Conservation (phyloP, 2,329 filamentous ascomycete genomes). For the Cadophora malorum region DNA sequence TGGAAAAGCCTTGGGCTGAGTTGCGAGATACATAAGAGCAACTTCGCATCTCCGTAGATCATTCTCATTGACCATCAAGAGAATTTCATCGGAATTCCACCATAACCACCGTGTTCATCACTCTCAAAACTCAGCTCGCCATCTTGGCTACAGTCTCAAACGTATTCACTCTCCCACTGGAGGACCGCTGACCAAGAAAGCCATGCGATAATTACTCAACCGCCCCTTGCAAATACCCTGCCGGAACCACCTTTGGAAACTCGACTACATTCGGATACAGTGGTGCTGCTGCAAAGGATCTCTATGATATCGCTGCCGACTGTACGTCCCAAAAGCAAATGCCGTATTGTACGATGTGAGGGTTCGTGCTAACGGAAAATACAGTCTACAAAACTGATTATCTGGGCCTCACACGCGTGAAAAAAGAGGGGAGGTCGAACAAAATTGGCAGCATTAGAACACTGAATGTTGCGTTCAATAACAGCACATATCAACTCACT, state of each 20-base stretch:
- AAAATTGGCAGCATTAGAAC: constrained; percentile 16
- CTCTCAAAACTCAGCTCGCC: not conserved
- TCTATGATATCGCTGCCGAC: constrained; percentile 12
- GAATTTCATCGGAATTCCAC: too few species aligned
- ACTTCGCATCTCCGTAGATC: not conserved
- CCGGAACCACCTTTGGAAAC: constrained; percentile 8
- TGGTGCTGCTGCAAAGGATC: constrained; percentile 11
- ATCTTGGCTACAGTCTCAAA: not conserved
- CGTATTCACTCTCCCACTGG: not conserved
- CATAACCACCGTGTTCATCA: too few species aligned
- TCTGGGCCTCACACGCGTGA: constrained; percentile 7
- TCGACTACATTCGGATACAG: constrained; percentile 15
- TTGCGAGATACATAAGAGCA: not conserved
- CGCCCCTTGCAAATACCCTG: not conserved
- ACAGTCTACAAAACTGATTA: constrained; percentile 14
- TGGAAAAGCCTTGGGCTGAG: not conserved
- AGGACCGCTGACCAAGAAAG: not conserved
- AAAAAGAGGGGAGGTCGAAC: not conserved
- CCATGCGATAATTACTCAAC: constrained; percentile 5
- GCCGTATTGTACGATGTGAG: not conserved
- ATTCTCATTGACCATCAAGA: not conserved
- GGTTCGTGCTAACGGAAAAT: not conserved
- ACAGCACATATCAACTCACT: constrained; percentile 11
- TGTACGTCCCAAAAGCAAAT: not conserved
- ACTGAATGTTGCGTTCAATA: constrained; percentile 10